A percentile compares a stretch with the other conserved stretches of the same genome.
Conservation (phyloP, 2,329 filamentous ascomycete species). For the Phialophora chinensis region DNA sequence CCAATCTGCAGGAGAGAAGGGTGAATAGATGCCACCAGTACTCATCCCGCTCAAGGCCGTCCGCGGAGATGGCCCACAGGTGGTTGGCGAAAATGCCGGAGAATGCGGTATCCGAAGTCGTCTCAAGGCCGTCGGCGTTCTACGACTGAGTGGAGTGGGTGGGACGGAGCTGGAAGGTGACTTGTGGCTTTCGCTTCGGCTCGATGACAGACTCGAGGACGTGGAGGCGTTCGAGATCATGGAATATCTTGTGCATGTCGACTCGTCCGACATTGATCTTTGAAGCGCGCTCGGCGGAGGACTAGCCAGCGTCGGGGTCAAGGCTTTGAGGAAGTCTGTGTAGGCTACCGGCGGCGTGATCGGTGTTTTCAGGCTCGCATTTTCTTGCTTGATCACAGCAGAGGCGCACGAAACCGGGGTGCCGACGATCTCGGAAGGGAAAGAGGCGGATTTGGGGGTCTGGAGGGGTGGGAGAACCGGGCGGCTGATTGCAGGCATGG, state of each 20-base stretch:
- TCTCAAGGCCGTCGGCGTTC: slow-evolving; percentile 60
- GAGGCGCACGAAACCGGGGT: slow-evolving; percentile 52
- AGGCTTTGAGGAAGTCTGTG: slow-evolving; percentile 86
- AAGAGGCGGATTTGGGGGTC: slow-evolving; percentile 52
- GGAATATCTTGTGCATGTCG: slow-evolving; percentile 47
- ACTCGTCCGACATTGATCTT: slow-evolving; percentile 47
- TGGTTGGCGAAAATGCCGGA: slow-evolving; percentile 68
- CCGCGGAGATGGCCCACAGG: slow-evolving; percentile 67
- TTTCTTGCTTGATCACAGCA: slow-evolving; percentile 72
- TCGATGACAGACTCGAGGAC: slow-evolving; percentile 49
- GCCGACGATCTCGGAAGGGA: slow-evolving; percentile 64
- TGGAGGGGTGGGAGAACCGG: slow-evolving; percentile 50
- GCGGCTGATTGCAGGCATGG: slow-evolving; percentile 42
- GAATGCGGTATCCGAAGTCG: slow-evolving; percentile 80
- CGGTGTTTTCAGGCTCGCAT: slow-evolving; percentile 71
- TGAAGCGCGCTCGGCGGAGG: slow-evolving; percentile 61
- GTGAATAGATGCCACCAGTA: slow-evolving; percentile 64
- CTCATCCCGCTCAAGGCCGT: slow-evolving; percentile 58
- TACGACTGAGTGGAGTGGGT: slow-evolving; percentile 65
- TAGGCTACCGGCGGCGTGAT: slow-evolving; percentile 91
- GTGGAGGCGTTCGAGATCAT: slow-evolving; percentile 49
- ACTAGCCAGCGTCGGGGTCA: slow-evolving; percentile 73
- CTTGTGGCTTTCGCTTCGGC: slow-evolving; percentile 62
- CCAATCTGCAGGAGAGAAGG: slow-evolving; percentile 84
- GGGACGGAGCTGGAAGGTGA: slow-evolving; percentile 67